Evolutionary conservation across 495 filamentous ascomycete species (phyloP).

Genomic region (Talaromyces stipitatus): DNA sequence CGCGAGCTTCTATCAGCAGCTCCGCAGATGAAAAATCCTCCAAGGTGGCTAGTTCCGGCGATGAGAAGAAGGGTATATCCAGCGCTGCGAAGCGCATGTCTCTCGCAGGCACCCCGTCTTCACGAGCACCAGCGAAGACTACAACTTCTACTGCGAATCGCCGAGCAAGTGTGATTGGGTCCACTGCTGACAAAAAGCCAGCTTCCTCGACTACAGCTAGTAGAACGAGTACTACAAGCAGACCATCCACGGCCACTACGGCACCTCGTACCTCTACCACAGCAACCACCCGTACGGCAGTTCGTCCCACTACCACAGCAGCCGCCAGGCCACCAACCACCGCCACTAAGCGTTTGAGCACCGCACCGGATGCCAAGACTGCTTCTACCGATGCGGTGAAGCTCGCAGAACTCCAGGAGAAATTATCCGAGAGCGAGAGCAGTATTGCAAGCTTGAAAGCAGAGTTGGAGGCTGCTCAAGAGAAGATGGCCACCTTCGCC

Average conservation of each 20-base stretch:
- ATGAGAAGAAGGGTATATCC: conserved; percentile 37
- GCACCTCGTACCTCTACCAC: conserved; percentile 21
- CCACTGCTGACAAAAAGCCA: conserved; percentile 26
- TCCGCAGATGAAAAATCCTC: conserved; percentile 40
- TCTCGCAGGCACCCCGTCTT: conserved; percentile 25
- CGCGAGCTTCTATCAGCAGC: conserved; percentile 38
- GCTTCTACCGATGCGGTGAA: conserved; percentile 21
- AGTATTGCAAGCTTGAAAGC: conserved; percentile 29
- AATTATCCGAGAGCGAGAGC: conserved; percentile 37
- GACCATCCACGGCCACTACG: conserved; percentile 18
- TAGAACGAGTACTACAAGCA: conserved; percentile 21
- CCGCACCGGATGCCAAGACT: conserved; percentile 13
- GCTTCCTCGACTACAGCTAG: conserved; percentile 20
- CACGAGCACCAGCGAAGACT: conserved; percentile 29
- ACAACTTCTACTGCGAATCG: conserved; percentile 30
- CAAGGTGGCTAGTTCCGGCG: conserved; percentile 28
- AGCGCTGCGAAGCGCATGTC: conserved; percentile 43
- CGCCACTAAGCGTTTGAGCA: conserved; percentile 28
- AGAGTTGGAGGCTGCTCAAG: conserved; percentile 32
- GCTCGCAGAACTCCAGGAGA: conserved; percentile 29
- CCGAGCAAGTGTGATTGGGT: conserved; percentile 32
- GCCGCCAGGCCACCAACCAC: conserved; percentile 19
- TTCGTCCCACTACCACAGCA: conserved; percentile 16
- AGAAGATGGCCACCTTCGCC: conserved; percentile 30
- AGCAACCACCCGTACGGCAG: conserved; percentile 20